phyloP scores from a whole-genome alignment of 345 rosid species.

The Populus nigra region DNA sequence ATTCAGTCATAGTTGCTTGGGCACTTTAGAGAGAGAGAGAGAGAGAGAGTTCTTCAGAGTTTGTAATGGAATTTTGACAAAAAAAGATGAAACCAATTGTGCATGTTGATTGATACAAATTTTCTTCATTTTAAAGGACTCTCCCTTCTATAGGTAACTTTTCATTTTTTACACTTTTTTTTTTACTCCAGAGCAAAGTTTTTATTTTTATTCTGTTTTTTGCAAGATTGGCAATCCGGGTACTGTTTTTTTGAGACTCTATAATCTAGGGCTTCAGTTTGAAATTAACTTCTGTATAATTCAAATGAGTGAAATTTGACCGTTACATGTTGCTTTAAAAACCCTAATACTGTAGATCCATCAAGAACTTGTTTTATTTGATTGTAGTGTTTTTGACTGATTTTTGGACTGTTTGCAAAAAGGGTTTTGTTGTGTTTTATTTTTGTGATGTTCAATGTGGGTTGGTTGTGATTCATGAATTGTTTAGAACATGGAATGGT shows the following conservation, averaged over 20 bases:
- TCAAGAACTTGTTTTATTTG: slow-evolving; percentile 4
- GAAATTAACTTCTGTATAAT: background rate
- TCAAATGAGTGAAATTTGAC: background rate
- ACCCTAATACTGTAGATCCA: slow-evolving; percentile 21
- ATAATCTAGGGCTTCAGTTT: slow-evolving; percentile 9
- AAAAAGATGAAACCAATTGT: slow-evolving; percentile 13
- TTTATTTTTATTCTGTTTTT: background rate
- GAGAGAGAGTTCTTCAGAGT: slow-evolving; percentile 8
- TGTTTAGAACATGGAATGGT: background rate
- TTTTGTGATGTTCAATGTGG: background rate
- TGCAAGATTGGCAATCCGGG: background rate
- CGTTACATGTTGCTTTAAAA: background rate
- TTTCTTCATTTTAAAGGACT: slow-evolving; percentile 6
- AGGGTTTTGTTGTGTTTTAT: background rate
- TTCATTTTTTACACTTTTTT: background rate
- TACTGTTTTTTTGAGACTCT: background rate
- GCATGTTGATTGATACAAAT: slow-evolving; percentile 19
- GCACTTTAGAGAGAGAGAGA: slow-evolving; percentile 9
- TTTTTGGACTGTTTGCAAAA: background rate
- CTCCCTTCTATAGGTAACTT: slow-evolving; percentile 13
- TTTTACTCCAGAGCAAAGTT: background rate
- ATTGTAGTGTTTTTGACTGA: background rate
- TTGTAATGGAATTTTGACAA: slow-evolving; percentile 15
- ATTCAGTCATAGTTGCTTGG: slow-evolving; percentile 2
- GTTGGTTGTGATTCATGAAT: background rate